Conservation (phyloP, 139 green algal genomes). For the Mesostigma viride region DNA sequence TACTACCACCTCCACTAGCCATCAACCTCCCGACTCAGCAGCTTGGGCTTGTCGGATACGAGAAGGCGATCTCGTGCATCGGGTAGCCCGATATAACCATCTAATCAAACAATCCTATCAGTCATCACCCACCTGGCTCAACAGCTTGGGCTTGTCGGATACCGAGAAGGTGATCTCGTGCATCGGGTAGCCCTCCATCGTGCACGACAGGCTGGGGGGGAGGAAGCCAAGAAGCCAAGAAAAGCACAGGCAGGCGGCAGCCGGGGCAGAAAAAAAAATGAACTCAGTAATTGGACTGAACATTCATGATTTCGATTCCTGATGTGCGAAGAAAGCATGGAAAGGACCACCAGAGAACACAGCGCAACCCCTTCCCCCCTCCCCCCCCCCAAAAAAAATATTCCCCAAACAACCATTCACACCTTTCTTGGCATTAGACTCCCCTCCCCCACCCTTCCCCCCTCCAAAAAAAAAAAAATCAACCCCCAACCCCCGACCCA, state of each 20-base stretch:
- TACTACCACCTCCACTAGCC: background rate
- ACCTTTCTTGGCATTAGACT: too few relatives aligned
- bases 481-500: too few relatives aligned
- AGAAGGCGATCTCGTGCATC: slow-evolving; percentile 37
- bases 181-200: slow-evolving; percentile 19
- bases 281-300: background rate
- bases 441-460: too few relatives aligned
- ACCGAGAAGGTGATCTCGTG: slow-evolving; percentile 35
- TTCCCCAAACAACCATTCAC: too few relatives aligned
- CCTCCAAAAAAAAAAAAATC: too few relatives aligned
- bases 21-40: slow-evolving; percentile 29
- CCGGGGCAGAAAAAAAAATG: slow-evolving; percentile 5
- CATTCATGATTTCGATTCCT: slow-evolving; percentile 10
- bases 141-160: slow-evolving; percentile 33
- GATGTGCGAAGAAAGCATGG: background rate
- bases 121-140: slow-evolving; percentile 26
- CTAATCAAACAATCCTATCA: background rate
- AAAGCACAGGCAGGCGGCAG: background rate
- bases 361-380: too few relatives aligned
- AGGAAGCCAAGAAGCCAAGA: slow-evolving; percentile 7
- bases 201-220: too few relatives aligned
- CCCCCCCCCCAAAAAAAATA: too few relatives aligned
- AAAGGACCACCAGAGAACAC: too few relatives aligned
- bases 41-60: slow-evolving; percentile 33
- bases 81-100: slow-evolving; percentile 9